phyloP scores from a whole-genome alignment of 345 rosid species.

The Citrus hindsii region DNA sequence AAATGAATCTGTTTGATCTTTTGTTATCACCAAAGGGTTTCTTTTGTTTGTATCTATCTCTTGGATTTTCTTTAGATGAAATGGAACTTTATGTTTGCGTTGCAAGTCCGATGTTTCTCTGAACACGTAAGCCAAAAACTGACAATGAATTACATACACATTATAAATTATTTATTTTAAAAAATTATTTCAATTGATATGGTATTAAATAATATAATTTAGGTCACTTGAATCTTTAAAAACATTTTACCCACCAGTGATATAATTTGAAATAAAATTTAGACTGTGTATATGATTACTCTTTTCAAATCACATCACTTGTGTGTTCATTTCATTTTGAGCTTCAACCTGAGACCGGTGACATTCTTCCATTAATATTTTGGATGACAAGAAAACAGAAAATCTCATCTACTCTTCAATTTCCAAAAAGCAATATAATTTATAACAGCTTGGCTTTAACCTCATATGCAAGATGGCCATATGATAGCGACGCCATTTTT shows the following conservation, averaged over 20 bases:
- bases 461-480: slow-evolving; percentile 10
- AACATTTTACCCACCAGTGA: no score
- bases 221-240: no score
- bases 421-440: neutral
- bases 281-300: no score
- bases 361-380: neutral
- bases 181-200: no score
- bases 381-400: neutral
- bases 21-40: neutral
- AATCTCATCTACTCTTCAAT: neutral
- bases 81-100: neutral
- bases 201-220: no score
- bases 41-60: neutral
- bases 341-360: neutral
- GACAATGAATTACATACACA: neutral
- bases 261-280: no score
- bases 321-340: neutral
- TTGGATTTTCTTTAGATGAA: neutral
- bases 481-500: neutral
- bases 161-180: no score
- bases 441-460: neutral
- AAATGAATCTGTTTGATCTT: neutral
- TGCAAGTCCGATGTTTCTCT: neutral
- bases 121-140: neutral
- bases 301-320: neutral